A percentile compares a stretch with the other conserved stretches of the same genome.
phyloP scores from a whole-genome alignment of 192 early-diverging fungal genomes.

The Haplosporangium gracile region DNA sequence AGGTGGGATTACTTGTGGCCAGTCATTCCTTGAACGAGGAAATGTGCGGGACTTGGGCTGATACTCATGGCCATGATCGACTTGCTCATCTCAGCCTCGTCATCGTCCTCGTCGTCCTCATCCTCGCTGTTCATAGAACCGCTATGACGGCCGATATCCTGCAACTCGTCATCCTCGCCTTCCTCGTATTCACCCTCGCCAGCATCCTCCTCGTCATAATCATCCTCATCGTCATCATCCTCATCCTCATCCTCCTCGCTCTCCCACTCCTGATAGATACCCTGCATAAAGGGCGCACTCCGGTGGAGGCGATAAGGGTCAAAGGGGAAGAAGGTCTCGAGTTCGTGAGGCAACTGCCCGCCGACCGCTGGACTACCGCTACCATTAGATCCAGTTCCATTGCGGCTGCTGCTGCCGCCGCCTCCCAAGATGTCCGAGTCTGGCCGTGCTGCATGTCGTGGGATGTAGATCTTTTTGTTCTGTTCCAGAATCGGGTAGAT shows the following conservation, averaged over 20 bases:
- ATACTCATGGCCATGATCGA: constrained; percentile 70
- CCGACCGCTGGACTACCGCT: constrained; percentile 19
- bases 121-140: constrained; percentile 14
- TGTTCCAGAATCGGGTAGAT: constrained; percentile 83
- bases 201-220: constrained; percentile 51
- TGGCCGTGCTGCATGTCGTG: constrained; percentile 4
- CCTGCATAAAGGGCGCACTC: constrained; percentile 76
- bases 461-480: constrained; percentile 63
- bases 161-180: constrained; percentile 45
- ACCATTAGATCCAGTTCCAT: constrained; percentile 4
- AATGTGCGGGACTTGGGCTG: constrained; percentile 63
- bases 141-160: constrained; percentile 27
- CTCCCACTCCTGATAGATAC: constrained; percentile 87
- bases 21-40: constrained; percentile 49
- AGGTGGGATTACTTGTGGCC: neutral
- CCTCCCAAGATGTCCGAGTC: neutral
- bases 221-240: constrained; percentile 65
- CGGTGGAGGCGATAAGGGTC: constrained; percentile 88
- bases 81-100: constrained; percentile 55
- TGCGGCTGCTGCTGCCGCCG: neutral
- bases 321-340: constrained; percentile 90
- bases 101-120: constrained; percentile 52
- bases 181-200: constrained; percentile 51
- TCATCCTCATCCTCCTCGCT: constrained; percentile 69
- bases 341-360: constrained; percentile 32